Conservation (phyloP, 2,329 filamentous ascomycete species). For the Exserohilum turcica region DNA sequence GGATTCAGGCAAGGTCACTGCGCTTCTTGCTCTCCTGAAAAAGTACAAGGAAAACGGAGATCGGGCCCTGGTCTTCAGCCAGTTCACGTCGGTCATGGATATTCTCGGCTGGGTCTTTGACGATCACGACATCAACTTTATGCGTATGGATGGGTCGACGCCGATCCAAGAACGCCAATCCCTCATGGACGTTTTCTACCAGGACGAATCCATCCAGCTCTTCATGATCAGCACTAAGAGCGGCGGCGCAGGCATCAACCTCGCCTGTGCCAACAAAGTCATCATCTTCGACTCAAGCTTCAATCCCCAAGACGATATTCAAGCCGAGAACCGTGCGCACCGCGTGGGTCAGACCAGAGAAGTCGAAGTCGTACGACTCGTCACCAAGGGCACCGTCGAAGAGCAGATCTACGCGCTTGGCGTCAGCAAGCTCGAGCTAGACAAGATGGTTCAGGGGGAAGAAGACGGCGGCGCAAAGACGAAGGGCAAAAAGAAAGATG, state of each 20-base stretch:
- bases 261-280: constrained; percentile 95
- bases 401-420: constrained; percentile 92
- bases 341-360: constrained; percentile 88
- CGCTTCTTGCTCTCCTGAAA: constrained; percentile 74
- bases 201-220: constrained; percentile 76
- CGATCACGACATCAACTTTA: constrained; percentile 73
- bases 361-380: constrained; percentile 86
- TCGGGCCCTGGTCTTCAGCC: constrained; percentile 86
- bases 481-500: constrained; percentile 26
- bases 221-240: constrained; percentile 94
- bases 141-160: constrained; percentile 84
- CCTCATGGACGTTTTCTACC: constrained; percentile 85
- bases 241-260: constrained; percentile 94
- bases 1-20: constrained; percentile 82
- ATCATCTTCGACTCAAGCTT: constrained; percentile 97
- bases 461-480: constrained; percentile 50
- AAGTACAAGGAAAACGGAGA: constrained; percentile 80
- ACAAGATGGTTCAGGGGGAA: constrained; percentile 71
- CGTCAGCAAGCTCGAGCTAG: constrained; percentile 89
- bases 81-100: constrained; percentile 90
- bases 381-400: constrained; percentile 83
- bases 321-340: constrained; percentile 96
- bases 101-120: constrained; percentile 84
- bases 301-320: constrained; percentile 97
- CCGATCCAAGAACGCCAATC: constrained; percentile 82